Base-by-base conservation (phyloP, 352 stramenopile genomes). In the Globisporangium splendens region DNA sequence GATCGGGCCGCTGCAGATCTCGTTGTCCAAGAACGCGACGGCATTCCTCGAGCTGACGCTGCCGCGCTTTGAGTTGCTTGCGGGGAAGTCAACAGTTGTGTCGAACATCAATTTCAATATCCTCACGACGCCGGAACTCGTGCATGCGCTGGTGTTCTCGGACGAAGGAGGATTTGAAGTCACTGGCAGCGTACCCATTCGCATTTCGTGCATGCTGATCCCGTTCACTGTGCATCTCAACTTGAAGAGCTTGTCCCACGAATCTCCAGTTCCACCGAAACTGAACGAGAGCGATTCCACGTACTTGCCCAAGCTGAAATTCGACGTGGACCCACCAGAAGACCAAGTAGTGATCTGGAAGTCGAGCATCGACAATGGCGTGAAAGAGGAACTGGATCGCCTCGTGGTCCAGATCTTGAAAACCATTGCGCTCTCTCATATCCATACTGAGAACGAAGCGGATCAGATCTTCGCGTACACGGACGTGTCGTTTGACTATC, bases 391-490 rank as follows among this genome's bases (percentile, higher is more conserved):
- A 51, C 35, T 92, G 8, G 69, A 88, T 46, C 68, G 60, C 38
- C 59, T 92, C 20, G 66, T 92, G 20, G 67, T 50, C 13, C 71
- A 87, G 52, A 79, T 94, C 31, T 54, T 94, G 22, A 83, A 86
- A 55, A 91, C 82, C 1, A 86, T 94, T 57, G 81, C 66, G 41
- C 69, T 94, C 13, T 89, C 82, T 1, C 70, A 90, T 56, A 77
- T 91, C 51, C 79, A 86, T 41, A 79, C 84, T 5, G 70, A 91
- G 22, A 72, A 67, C 50, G 74, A 89, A 47, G 47, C 68, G 11
- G 44, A 70, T 20, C 75, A 86, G 57, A 74, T 95, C 10, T 92
- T 92, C 54, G 81, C 84, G 13, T 95, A 86, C 48, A 91, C 85
- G 3, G 83, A 93, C 55, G 81, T 93, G 17, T 79, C 77, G 33